A percentile compares a stretch with the other conserved stretches of the same genome.
Evolutionary conservation across 2,329 filamentous ascomycete species (phyloP).

Genomic region (Hypoxylon sp.): DNA sequence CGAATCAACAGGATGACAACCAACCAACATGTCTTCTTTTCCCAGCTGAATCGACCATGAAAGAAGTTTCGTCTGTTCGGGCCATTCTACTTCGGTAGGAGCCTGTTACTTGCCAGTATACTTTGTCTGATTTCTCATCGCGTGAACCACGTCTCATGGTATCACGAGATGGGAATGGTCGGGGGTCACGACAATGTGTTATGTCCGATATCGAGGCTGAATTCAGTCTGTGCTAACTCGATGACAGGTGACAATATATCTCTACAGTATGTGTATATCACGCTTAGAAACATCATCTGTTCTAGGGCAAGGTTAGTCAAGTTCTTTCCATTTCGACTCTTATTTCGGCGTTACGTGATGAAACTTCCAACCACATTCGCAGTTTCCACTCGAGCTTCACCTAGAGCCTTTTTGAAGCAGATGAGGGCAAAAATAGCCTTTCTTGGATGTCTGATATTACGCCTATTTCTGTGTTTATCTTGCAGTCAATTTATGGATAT

Average conservation of each 20-base stretch:
- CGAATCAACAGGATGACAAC: conserved; percentile 77
- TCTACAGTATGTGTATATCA: not conserved
- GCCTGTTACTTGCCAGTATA: conserved; percentile 95
- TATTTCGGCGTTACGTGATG: conserved; percentile 69
- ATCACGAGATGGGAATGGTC: conserved; percentile 15
- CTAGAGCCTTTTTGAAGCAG: conserved; percentile 76
- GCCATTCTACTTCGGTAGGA: conserved; percentile 68
- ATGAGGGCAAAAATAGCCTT: conserved; percentile 76
- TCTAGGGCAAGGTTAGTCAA: conserved; percentile 44
- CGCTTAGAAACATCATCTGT: not conserved
- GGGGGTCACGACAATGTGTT: conserved; percentile 13
- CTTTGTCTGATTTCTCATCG: conserved; percentile 75
- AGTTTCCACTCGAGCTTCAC: conserved; percentile 86
- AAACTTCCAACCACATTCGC: conserved; percentile 84
- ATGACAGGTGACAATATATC: not conserved
- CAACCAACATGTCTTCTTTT: conserved; percentile 82
- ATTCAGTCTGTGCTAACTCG: conserved; percentile 18
- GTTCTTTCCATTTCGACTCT: conserved; percentile 17
- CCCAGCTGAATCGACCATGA: conserved; percentile 91
- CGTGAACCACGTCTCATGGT: conserved; percentile 12
- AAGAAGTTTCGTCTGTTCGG: conserved; percentile 78
- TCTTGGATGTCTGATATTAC: conserved; percentile 82
- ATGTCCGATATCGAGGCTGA: not conserved
- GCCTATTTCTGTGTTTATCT: conserved; percentile 11
- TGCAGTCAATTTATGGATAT: not conserved